These are phyloP conservation scores for Pseudognaphalium luteoalbum DNA, from an alignment of 129 eudicot species.

Conservation along the genomic window DNA sequence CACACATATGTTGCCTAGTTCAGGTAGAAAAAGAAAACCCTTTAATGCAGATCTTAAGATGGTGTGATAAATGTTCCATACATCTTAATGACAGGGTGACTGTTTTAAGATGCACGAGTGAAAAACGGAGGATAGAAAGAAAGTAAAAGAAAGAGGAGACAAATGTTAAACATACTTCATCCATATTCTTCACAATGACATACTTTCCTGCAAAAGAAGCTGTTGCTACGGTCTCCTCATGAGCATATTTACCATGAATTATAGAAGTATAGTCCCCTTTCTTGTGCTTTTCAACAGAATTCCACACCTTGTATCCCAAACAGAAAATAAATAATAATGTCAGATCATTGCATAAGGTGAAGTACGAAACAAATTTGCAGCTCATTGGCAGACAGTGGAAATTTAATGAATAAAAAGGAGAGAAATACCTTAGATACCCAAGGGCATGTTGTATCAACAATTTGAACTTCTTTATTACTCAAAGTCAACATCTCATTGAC, in stretches of 20 bases:
- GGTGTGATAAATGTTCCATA: neutral
- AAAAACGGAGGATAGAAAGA: neutral
- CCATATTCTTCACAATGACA: conserved; percentile 79
- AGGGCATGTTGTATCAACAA: conserved; percentile 95
- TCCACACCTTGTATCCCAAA: conserved; percentile 68
- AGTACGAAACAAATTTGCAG: neutral
- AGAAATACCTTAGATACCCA: conserved; percentile 84
- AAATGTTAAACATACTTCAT: conserved; percentile 52
- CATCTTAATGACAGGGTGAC: neutral
- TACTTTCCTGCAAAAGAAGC: conserved; percentile 94
- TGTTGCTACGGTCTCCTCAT: conserved; percentile 88
- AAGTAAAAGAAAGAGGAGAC: neutral
- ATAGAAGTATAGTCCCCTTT: conserved; percentile 83
- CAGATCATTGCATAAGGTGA: conserved; percentile 15
- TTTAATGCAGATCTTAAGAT: neutral
- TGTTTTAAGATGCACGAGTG: no score
- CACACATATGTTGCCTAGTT: conserved; percentile 83
- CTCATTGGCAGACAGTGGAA: neutral
- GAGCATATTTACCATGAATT: conserved; percentile 85
- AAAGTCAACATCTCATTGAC: conserved; percentile 77
- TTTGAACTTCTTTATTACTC: conserved; percentile 71
- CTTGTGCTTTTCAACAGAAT: conserved; percentile 80
- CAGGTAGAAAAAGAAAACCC: neutral
- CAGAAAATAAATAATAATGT: neutral
- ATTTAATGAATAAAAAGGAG: neutral